phyloP scores from a whole-genome alignment of 2,329 filamentous ascomycete genomes.

The Zalaria sp. region DNA sequence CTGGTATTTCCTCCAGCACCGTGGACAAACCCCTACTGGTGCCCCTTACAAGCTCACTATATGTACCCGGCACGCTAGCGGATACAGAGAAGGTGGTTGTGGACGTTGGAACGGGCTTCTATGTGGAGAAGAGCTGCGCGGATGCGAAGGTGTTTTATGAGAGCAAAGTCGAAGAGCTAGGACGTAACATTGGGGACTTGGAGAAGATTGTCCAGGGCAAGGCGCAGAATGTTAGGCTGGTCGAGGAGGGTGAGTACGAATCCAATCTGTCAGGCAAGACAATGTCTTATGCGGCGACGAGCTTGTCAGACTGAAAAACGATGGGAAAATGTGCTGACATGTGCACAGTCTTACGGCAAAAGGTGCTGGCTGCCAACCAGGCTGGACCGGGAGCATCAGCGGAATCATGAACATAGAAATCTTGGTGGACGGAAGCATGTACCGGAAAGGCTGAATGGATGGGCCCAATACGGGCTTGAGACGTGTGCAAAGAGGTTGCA shows the following conservation, averaged over 20 bases:
- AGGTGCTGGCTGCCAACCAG: slow-evolving; percentile 31
- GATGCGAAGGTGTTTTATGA: slow-evolving; percentile 56
- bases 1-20: slow-evolving; percentile 13
- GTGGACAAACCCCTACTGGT: slow-evolving; percentile 58
- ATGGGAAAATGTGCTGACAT: background rate
- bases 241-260: slow-evolving; percentile 50
- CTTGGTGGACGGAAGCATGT: no score
- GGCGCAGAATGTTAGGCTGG: slow-evolving; percentile 67
- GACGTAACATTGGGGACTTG: slow-evolving; percentile 49
- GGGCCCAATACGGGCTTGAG: no score
- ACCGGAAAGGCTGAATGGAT: no score
- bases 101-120: slow-evolving; percentile 87
- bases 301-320: background rate
- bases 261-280: background rate
- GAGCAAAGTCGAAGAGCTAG: slow-evolving; percentile 52
- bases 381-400: slow-evolving; percentile 1
- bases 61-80: slow-evolving; percentile 72
- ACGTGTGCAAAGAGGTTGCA: no score
- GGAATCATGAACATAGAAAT: background rate
- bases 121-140: slow-evolving; percentile 65
- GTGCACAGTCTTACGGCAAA: slow-evolving; percentile 34
- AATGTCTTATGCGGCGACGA: no score
- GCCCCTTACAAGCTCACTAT: slow-evolving; percentile 88
- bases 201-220: slow-evolving; percentile 61
- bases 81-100: slow-evolving; percentile 68